A percentile compares a stretch with the other conserved stretches of the same genome.
phyloP scores from a whole-genome alignment of 1,284 basidiomycete species.

The Porodaedalea pini region DNA sequence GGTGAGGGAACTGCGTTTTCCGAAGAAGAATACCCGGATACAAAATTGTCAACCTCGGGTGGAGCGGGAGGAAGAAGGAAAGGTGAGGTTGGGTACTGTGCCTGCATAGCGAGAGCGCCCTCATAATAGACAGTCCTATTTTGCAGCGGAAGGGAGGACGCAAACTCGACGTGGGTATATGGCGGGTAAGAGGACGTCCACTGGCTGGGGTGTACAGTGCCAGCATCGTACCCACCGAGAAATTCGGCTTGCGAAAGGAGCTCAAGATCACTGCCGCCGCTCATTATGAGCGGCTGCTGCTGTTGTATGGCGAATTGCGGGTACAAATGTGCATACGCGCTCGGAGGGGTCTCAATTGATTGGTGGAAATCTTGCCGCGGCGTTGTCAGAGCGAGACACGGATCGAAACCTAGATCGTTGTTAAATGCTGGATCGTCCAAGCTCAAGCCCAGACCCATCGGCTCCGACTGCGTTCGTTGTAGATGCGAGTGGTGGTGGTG shows the following conservation, averaged over 20 bases:
- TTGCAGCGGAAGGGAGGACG: background rate
- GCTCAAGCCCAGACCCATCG: background rate
- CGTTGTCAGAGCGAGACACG: background rate
- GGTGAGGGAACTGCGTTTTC: conserved; percentile 9
- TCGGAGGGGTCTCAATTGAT: conserved; percentile 4
- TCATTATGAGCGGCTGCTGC: background rate
- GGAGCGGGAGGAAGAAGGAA: background rate
- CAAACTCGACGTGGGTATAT: background rate
- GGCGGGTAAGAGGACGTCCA: conserved; percentile 6
- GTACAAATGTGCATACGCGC: background rate
- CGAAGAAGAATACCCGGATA: conserved; percentile 1
- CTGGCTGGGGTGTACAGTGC: conserved; percentile 2
- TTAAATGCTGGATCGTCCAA: background rate
- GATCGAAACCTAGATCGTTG: background rate
- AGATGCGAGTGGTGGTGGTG: background rate
- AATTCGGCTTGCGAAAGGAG: background rate
- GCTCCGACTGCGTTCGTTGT: conserved; percentile 6
- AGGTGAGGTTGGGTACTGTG: background rate
- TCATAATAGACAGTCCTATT: background rate
- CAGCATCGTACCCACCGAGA: background rate
- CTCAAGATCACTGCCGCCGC: background rate
- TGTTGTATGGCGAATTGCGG: background rate
- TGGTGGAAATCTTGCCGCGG: background rate
- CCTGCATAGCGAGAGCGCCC: background rate
- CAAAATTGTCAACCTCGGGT: background rate